phyloP scores from a whole-genome alignment of 2,329 filamentous ascomycete genomes.

The Fusarium nisikadoi region DNA sequence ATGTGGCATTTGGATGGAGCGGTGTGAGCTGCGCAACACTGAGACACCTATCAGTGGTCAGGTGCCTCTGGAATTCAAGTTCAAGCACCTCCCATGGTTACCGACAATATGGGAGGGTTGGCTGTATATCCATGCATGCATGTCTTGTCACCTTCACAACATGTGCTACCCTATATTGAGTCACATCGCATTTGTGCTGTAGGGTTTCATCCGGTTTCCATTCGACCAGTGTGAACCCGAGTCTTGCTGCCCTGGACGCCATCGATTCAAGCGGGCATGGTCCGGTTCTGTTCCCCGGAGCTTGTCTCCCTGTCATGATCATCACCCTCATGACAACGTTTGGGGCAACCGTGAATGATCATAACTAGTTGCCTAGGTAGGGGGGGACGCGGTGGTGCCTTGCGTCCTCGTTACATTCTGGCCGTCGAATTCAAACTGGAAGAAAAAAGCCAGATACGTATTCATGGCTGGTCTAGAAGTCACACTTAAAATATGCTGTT shows the following conservation, averaged over 20 bases:
- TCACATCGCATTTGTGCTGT: not conserved
- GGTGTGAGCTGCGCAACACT: conserved; percentile 17
- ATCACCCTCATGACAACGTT: not conserved
- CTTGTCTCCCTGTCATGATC: conserved; percentile 6
- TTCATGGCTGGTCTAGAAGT: not conserved
- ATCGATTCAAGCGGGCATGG: not conserved
- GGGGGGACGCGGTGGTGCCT: not conserved
- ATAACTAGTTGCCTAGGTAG: not conserved
- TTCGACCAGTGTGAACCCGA: not conserved
- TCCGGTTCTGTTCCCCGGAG: conserved; percentile 13
- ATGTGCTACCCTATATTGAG: conserved; percentile 17
- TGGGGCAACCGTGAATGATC: conserved; percentile 1
- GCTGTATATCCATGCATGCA: conserved; percentile 8
- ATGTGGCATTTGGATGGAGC: not conserved
- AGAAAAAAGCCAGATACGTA: not conserved
- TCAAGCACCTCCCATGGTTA: not conserved
- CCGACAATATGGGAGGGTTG: conserved; percentile 5
- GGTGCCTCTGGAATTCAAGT: not conserved
- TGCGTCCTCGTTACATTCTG: not conserved
- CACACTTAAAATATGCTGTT: not conserved
- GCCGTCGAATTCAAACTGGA: too few relatives aligned
- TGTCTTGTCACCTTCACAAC: not conserved
- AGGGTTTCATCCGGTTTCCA: not conserved
- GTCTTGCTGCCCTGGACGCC: not conserved
- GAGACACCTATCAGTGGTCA: conserved; percentile 6